Base-by-base conservation (phyloP, 805 yeast genomes). In the Scheffersomyces stipitis region DNA sequence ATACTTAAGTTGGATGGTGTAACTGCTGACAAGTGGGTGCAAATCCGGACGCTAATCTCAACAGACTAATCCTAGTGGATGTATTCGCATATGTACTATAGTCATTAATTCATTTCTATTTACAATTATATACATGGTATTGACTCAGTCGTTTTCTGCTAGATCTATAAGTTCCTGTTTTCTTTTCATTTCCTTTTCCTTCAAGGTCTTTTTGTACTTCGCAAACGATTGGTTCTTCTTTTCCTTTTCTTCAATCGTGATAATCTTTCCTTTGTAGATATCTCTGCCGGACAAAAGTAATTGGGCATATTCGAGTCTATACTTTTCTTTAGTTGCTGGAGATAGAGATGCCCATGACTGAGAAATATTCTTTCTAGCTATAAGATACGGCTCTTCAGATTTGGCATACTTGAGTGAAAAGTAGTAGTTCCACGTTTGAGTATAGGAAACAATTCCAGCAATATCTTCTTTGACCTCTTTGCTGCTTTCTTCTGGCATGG, bases 351-450 rank as follows among this genome's bases (percentile, higher is more conserved):
- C 51, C 71, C 71, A 65, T 7, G 24, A 15, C 10, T 26, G 23
- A 12, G 49, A 52, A 15, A 50, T 45, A 13, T 29, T 22, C 26
- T 36, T 32, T 8, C 47, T 38, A 3, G 54, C 49, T 15, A 47
- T 50, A 14, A 39, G 40, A 15, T 36, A 33, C 34, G 46, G 36
- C 16, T 44, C 20, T 14, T 41, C 51, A 30, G 34, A 44, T 31
- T 37, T 48, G 31, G 49, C 41, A 31, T 49, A 52, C 24, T 33
- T 46, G 18, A 48, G 17, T 20, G 53, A 40, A 41, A 51, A 39
- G 42, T 42, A 64, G 38, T 61, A 64, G 49, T 65, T 64, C 67
- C 69, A 64, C 1, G 69, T 69, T 37, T 64, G 58, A 16, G 56
- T 56, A 39, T 52, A 46, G 10, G 57, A 55, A 22, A 64, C 39